Base-by-base conservation (phyloP, 768 basidiomycete species). In the Tubosaeta sp. region DNA sequence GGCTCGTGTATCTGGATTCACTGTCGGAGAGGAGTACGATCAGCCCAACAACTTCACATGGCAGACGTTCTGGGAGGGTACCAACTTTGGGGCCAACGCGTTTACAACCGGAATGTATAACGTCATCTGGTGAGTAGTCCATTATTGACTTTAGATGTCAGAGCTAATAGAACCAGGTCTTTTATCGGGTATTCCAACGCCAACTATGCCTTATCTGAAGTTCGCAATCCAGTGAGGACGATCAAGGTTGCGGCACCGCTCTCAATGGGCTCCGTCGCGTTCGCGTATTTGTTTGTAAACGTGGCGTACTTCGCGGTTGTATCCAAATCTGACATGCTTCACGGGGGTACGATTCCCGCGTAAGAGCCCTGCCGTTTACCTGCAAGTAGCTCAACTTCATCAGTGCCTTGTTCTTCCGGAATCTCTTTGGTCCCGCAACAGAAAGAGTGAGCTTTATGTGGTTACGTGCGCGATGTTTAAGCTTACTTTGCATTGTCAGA, bases 221-320 rank as follows among this genome's bases (percentile, higher is more conserved):
- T 87, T 6, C 75, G 75, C 21, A 76, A 89, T 54, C 88, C 87
- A 1, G 76, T 89, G 4, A 73, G 76, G 35, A 89, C 86, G 1
- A 78, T 90, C 61, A 86, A 82, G 59, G 71, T 76, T 10, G 88
- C 87, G 0, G 84, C 83, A 1, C 85, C 87, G 0, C 59, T 85
- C 3, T 86, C 84, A 0, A 77, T 89, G 73, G 45, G 73, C 7
- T 70, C 74, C 21, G 81, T 87, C n/a, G 74, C 79, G 0, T 55
- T 76, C 0, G 73, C 83, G 6, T 90, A 90, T 57, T 40, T 89
- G 29, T 69, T 79, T 11, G 79, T 86, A 47, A 87, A 87, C 55
- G 59, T 88, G 8, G 85, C 86, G 6, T 90, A 88, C 63, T 87
- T 86, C 59, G 79, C 83, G 0, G 88, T 82, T 4, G 83, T 90